phyloP scores from a whole-genome alignment of 768 basidiomycete genomes.

The Amanita rimosa region DNA sequence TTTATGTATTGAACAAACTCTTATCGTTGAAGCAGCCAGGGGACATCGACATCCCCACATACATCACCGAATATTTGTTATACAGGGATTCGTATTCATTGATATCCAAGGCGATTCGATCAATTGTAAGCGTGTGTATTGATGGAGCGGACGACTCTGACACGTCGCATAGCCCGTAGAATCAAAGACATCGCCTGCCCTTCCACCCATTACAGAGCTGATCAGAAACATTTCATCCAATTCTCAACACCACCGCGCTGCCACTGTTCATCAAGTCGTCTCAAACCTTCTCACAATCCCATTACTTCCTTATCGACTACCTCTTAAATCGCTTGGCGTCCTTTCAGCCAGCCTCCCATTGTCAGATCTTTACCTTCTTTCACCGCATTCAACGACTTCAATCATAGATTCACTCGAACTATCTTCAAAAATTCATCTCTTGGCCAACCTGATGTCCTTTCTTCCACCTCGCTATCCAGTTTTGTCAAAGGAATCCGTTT shows the following conservation, averaged over 20 bases:
- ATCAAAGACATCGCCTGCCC: conserved; percentile 31
- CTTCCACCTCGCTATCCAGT: conserved; percentile 46
- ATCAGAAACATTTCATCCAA: conserved; percentile 27
- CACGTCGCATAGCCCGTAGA: conserved; percentile 35
- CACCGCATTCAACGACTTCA: conserved; percentile 10
- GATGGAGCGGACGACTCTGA: background rate
- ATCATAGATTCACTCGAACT: conserved; percentile 14
- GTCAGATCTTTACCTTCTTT: conserved; percentile 19
- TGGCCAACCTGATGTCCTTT: conserved; percentile 66
- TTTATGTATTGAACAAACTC: conserved; percentile 39
- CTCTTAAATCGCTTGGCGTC: conserved; percentile 45
- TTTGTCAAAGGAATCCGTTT: conserved; percentile 33
- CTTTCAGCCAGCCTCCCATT: conserved; percentile 59
- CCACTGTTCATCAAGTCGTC: conserved; percentile 31
- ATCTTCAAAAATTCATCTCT: conserved; percentile 41
- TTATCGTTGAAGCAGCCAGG: conserved; percentile 20
- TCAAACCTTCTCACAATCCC: conserved; percentile 58
- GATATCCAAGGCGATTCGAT: conserved; percentile 28
- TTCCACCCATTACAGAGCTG: conserved; percentile 16
- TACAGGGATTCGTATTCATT: conserved; percentile 32
- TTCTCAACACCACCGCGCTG: conserved; percentile 16
- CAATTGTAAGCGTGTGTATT: conserved; percentile 33
- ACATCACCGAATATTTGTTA: conserved; percentile 35
- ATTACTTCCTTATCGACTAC: conserved; percentile 67
- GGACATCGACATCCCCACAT: conserved; percentile 8